Evolutionary conservation across 2,329 filamentous ascomycete species (phyloP).

Genomic region (Aspergillus arachidicola): DNA sequence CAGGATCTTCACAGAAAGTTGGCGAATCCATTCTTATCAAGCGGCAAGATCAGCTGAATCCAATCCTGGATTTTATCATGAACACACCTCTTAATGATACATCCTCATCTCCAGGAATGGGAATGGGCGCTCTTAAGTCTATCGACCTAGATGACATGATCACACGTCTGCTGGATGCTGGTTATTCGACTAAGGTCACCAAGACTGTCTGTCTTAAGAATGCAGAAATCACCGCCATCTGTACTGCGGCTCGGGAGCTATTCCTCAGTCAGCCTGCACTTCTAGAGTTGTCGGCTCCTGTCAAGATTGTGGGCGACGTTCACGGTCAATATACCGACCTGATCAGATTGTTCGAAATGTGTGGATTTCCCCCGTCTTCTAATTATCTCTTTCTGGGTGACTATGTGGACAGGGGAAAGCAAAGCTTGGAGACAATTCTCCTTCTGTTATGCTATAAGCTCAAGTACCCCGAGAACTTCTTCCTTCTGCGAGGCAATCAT

Average conservation of each 20-base stretch:
- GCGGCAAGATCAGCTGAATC: conserved; percentile 71
- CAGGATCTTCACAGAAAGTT: conserved; percentile 63
- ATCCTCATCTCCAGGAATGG: conserved; percentile 63
- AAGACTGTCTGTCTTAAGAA: conserved; percentile 98
- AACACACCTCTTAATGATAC: conserved; percentile 41
- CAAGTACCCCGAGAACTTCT: conserved; percentile 97
- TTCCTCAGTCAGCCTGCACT: conserved; percentile 90
- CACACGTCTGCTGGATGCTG: conserved; percentile 87
- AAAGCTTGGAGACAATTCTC: conserved; percentile 91
- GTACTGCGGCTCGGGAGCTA: conserved; percentile 82
- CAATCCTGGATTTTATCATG: conserved; percentile 58
- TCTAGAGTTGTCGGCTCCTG: conserved; percentile 86
- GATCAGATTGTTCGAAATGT: conserved; percentile 98
- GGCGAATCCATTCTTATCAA: conserved; percentile 89
- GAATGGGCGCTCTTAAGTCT: conserved; percentile 87
- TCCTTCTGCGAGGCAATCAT: conserved; percentile 90
- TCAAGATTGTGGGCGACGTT: conserved; percentile 97
- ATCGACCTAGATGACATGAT: conserved; percentile 98
- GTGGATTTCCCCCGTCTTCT: conserved; percentile 85
- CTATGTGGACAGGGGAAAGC: conserved; percentile 95
- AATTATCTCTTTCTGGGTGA: conserved; percentile 96
- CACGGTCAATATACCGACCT: conserved; percentile 96
- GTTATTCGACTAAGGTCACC: conserved; percentile 94
- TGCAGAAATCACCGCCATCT: conserved; percentile 93
- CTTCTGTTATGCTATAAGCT: conserved; percentile 94